Base-by-base conservation (phyloP, 108 stramenopile species). In the Mediolabrus comicus region DNA sequence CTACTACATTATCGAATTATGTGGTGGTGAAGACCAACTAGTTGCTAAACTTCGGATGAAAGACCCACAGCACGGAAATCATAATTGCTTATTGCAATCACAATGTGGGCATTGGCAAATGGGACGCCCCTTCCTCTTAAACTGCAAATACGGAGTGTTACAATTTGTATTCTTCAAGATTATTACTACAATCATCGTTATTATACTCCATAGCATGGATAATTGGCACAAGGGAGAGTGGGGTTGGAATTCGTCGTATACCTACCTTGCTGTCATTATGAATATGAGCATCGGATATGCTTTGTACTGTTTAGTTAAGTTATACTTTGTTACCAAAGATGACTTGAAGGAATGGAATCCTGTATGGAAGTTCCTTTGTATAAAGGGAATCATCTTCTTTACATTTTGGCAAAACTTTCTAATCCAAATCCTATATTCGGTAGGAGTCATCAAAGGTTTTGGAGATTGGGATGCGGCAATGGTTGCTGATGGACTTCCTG, bases 321-420 rank as follows among this genome's bases (percentile, higher is more conserved):
- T 87, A 17, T 87, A 84, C 33, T 53, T 67, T 34, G 80, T 72
- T 14, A 65, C 58, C 10, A 74, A 62, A 31, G 76, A 83, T n/a
- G 82, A 85, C 39, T 75, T 85, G 49, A 73, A 46, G 30, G 74
- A 75, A 7, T 85, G 84, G 82, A 65, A 75, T 28, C 84, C 86
- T 10, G 62, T 85, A 49, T 69, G 82, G 24, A 87, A 87, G 65
- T 87, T 87, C 36, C 59, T 87, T 7, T 85, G 82, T 41, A 84
- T 87, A 33, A 87, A 87, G 56, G 75, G 75, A 22, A 77, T 86
- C n/a, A 63, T 72, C 51, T 87, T 87, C 55, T 78, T 83, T 31
- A 85, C 86, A n/a, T 87, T 75, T 53, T 87, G 86, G 86, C 86
- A 87, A 46, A 66, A 58, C 31, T 70, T 80, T 35, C 11, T 69